Conservation (phyloP, 73 alveolate genomes). For the Tetrahymena thermophila region DNA sequence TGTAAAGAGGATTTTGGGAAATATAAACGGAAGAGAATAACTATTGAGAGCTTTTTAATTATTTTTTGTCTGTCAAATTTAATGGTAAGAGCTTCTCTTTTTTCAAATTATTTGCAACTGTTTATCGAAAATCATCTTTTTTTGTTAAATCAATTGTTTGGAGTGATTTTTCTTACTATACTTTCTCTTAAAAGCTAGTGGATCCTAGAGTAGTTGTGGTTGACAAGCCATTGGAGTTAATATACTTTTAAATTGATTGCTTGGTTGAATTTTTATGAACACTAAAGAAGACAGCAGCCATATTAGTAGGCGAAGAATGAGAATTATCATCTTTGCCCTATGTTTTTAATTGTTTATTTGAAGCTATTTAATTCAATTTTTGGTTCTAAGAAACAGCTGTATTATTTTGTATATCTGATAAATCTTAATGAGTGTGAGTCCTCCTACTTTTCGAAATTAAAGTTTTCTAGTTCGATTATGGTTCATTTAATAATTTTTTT, state of each 20-base stretch:
- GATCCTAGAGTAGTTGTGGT: neutral
- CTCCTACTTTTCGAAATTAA: neutral
- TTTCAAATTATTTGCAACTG: neutral
- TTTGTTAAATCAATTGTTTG: neutral
- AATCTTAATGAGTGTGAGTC: neutral
- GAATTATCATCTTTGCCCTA: neutral
- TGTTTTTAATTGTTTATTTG: neutral
- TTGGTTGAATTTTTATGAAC: neutral
- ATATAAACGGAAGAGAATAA: neutral
- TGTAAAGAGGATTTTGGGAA: neutral
- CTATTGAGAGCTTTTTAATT: neutral
- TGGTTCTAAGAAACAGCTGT: neutral
- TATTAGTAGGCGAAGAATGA: neutral
- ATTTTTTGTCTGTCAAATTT: neutral
- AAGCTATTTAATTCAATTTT: neutral
- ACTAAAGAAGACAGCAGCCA: neutral
- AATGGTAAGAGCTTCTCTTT: neutral
- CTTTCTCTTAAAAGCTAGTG: neutral
- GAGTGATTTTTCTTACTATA: neutral
- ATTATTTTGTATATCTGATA: neutral
- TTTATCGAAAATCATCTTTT: neutral
- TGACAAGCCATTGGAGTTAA: neutral
- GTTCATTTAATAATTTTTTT: neutral
- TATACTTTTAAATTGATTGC: neutral
- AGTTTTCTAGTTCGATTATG: neutral